Base-by-base conservation (phyloP, 805 yeast genomes). In the Barnettozyma californica region DNA sequence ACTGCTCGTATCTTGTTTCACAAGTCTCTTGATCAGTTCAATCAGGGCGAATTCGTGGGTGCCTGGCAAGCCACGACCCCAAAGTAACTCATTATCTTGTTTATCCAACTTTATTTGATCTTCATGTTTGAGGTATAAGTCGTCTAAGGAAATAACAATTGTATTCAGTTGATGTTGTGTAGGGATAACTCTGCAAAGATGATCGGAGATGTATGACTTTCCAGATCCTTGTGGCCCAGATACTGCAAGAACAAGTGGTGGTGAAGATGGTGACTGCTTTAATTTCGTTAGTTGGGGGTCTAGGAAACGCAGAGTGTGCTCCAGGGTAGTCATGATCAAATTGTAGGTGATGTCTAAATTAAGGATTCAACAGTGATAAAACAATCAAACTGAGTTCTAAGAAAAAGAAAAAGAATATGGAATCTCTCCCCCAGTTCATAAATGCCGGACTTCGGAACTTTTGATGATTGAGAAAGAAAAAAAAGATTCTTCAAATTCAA, bases 51-150 rank as follows among this genome's bases (percentile, higher is more conserved):
- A 59, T 60, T 92, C 97, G 63, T 92, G 99, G 0, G 98, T 92
- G 0, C 97, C 97, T 0, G 98, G 98, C 14, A 87, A 72, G 0
- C 98, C 98, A 23, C 98, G 69, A 3, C 96, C 96, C 50, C 73
- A 76, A 16, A 88, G 59, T 42, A 92, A 67, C 33, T 66, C 62
- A 60, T 87, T 87, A 13, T 66, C 73, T 0, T 69, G 66, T 13
- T 51, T 35, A 1, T 76, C 74, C 21, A 90, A 60, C 29, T 52
- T 50, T 23, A 49, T 51, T 60, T 89, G 97, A 18, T 83, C 83
- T 8, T 60, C 65, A 60, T 80, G 81, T 0, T 87, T 80, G 36
- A 87, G 68, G 63, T 92, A 92, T 50, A 88, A 78, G 65, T 94
- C 98, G 67, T 92, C 99, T 56, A 90, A 77, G 49, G 96, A 91